These are phyloP conservation scores for Fusarium lateritium DNA, from an alignment of 2,329 filamentous ascomycete species.

Conservation along the genomic window DNA sequence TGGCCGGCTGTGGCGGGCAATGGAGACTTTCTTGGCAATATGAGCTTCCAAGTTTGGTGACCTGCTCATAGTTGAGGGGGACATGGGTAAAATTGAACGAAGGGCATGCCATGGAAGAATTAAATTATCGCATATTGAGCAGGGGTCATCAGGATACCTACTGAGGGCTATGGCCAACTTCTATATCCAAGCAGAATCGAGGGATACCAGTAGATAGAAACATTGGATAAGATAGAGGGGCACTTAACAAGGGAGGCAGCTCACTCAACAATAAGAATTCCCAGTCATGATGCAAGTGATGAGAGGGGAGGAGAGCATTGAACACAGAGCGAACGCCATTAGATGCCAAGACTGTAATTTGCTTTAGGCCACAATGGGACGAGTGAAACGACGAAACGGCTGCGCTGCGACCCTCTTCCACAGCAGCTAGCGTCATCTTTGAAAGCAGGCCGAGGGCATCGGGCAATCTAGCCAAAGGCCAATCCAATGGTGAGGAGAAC, in stretches of 20 bases:
- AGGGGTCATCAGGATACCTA: constrained; percentile 1
- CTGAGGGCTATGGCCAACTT: constrained; percentile 1
- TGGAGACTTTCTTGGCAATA: constrained; percentile 19
- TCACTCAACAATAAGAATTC: constrained; percentile 5
- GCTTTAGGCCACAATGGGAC: constrained; percentile 39
- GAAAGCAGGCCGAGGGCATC: background rate
- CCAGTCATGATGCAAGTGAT: constrained; percentile 12
- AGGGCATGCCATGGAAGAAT: constrained; percentile 20
- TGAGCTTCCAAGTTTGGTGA: constrained; percentile 35
- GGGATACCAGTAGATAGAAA: background rate
- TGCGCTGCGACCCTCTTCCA: constrained; percentile 32
- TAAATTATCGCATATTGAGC: constrained; percentile 30
- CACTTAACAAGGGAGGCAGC: constrained; percentile 6
- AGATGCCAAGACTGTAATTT: constrained; percentile 43
- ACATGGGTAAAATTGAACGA: constrained; percentile 3
- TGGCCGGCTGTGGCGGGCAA: constrained; percentile 24
- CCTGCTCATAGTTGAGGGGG: constrained; percentile 15
- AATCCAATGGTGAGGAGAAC: constrained; percentile 9
- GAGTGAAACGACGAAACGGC: constrained; percentile 49
- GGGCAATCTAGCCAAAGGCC: background rate
- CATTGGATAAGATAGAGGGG: background rate
- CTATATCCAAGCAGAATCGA: background rate
- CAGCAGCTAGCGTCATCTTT: constrained; percentile 21
- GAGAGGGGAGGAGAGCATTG: constrained; percentile 25
- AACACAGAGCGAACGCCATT: constrained; percentile 30